These are phyloP conservation scores for Tuber calosporum DNA, from an alignment of 495 filamentous ascomycete genomes.

Conservation along the genomic window DNA sequence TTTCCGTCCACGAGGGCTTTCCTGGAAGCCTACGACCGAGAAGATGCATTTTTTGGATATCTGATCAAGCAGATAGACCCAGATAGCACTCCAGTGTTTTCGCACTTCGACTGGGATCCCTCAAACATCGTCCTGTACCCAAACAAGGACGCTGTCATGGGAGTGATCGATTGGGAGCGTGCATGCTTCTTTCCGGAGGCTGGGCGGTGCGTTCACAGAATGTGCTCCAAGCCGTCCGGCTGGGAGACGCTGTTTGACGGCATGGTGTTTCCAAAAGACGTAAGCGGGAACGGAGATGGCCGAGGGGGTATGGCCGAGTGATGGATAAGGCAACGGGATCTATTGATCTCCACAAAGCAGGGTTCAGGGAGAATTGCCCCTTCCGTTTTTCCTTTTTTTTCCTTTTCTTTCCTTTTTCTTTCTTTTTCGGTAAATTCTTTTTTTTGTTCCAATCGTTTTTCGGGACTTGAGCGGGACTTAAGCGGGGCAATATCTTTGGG, in stretches of 20 bases:
- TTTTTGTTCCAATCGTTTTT: neutral
- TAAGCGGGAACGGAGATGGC: slow-evolving; percentile 11
- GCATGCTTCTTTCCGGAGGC: slow-evolving; percentile 16
- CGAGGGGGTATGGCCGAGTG: neutral
- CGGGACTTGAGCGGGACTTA: neutral
- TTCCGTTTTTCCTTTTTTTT: neutral
- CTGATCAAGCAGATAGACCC: slow-evolving; percentile 7
- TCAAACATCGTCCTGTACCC: slow-evolving; percentile 14
- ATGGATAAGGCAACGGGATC: neutral
- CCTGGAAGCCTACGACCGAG: neutral
- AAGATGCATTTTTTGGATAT: neutral
- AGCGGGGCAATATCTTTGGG: neutral
- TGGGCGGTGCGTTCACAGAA: slow-evolving; percentile 8
- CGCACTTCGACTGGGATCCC: slow-evolving; percentile 18
- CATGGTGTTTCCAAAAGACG: slow-evolving; percentile 9
- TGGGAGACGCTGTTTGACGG: slow-evolving; percentile 18
- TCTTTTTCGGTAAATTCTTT: neutral
- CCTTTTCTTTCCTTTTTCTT: neutral
- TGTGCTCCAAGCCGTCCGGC: slow-evolving; percentile 4
- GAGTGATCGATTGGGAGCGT: slow-evolving; percentile 20
- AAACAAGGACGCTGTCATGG: slow-evolving; percentile 9
- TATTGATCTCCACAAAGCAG: neutral
- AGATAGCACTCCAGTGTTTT: slow-evolving; percentile 8
- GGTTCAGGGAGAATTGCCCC: neutral
- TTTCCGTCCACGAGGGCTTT: slow-evolving; percentile 11